Conservation (phyloP, 78 protist species). For the Dictyostelium intermedium region DNA sequence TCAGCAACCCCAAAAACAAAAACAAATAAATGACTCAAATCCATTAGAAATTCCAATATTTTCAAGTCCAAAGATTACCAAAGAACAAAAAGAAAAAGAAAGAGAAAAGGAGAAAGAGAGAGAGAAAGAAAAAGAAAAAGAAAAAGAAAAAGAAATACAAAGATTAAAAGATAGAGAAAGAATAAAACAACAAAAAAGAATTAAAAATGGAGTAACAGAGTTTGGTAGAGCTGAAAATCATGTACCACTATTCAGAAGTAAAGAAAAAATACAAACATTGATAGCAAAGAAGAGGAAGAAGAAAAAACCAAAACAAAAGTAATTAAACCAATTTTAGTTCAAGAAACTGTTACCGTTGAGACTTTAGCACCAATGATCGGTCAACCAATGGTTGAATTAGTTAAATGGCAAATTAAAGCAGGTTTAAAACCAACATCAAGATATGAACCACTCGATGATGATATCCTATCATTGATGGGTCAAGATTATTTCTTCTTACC, state of each 20-base stretch:
- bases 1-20: neutral
- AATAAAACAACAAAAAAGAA: neutral
- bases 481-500: slow-evolving; percentile 16
- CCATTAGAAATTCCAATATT: neutral
- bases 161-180: neutral
- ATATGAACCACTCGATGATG: slow-evolving; percentile 8
- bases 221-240: neutral
- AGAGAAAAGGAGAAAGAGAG: neutral
- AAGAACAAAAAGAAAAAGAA: neutral
- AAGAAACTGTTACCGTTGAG: slow-evolving; percentile 1
- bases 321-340: neutral
- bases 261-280: neutral
- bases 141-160: neutral
- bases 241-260: neutral
- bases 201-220: neutral
- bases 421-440: slow-evolving; percentile 5
- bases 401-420: slow-evolving; percentile 43
- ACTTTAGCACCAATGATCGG: slow-evolving; percentile 8
- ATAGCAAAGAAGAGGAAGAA: neutral
- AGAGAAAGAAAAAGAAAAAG: neutral
- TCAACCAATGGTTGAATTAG: neutral
- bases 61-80: neutral
- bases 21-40: neutral
- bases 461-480: neutral
- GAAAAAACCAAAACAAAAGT: neutral